phyloP scores from a whole-genome alignment of 208 protist species.

The Plasmodiophora brassicae region DNA sequence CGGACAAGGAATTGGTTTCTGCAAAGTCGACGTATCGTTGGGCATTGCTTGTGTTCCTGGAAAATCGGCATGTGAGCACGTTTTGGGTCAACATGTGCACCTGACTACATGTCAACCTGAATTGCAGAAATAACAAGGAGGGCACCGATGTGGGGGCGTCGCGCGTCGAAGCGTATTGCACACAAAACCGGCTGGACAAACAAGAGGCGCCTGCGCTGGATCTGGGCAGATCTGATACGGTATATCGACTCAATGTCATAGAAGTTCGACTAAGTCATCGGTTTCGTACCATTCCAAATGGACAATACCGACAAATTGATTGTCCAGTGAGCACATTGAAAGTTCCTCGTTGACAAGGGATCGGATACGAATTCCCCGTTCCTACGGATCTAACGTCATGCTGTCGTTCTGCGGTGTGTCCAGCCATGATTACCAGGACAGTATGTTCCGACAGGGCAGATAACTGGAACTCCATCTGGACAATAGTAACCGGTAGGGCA shows the following conservation, averaged over 20 bases:
- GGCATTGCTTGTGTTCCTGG: not conserved
- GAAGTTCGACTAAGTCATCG: no score
- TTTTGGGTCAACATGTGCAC: no score
- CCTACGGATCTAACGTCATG: no score
- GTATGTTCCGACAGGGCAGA: not conserved
- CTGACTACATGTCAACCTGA: no score
- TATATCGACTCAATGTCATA: not conserved
- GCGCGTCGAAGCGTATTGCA: not conserved
- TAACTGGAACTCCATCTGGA: not conserved
- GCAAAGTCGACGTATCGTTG: not conserved
- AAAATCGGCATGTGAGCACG: no score
- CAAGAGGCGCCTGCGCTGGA: not conserved
- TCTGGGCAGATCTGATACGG: not conserved
- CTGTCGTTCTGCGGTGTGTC: no score
- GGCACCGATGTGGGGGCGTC: not conserved
- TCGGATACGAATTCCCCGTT: not conserved
- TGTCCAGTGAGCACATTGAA: not conserved
- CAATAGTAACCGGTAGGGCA: not conserved
- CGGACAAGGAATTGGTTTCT: not conserved
- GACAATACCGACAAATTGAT: constrained; percentile 21
- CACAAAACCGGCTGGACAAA: not conserved
- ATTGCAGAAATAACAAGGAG: not conserved
- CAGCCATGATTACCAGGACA: not conserved
- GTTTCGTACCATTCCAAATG: not conserved
- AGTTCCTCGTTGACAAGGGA: not conserved